Evolutionary conservation across 176 grass and related monocot species (phyloP).

Genomic region (Thinopyrum elongatum): DNA sequence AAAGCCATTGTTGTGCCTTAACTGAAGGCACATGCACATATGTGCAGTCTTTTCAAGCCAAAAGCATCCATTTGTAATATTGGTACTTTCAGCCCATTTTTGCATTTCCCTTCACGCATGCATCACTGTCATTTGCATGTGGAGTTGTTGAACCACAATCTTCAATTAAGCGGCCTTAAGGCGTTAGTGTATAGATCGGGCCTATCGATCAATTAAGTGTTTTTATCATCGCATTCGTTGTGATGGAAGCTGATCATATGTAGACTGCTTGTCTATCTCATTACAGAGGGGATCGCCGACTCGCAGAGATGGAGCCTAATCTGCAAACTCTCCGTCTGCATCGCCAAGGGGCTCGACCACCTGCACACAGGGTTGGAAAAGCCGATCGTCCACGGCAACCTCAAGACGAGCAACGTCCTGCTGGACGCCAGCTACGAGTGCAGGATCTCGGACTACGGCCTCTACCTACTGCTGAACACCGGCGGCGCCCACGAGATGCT

Average conservation of each 20-base stretch:
- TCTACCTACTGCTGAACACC: constrained; percentile 66
- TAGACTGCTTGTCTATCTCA: not conserved
- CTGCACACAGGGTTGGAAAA: constrained; percentile 70
- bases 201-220: no score
- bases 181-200: not conserved
- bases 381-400: constrained; percentile 77
- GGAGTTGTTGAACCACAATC: not conserved
- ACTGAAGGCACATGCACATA: not conserved
- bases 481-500: constrained; percentile 72
- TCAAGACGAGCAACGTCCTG: constrained; percentile 83
- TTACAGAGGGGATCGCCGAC: constrained; percentile 73
- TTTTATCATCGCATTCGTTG: not conserved
- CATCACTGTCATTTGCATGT: not conserved
- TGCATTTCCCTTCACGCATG: not conserved
- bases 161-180: not conserved
- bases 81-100: not conserved
- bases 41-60: not conserved
- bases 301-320: constrained; percentile 79
- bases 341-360: constrained; percentile 77
- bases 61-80: not conserved
- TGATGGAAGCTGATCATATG: constrained; percentile 3
- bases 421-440: constrained; percentile 63
- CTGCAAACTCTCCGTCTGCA: constrained; percentile 67
- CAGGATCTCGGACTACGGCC: constrained; percentile 63
- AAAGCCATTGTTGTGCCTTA: not conserved